Conservation (phyloP, 2,329 filamentous ascomycete species). For the Davidsoniella eucalypti region DNA sequence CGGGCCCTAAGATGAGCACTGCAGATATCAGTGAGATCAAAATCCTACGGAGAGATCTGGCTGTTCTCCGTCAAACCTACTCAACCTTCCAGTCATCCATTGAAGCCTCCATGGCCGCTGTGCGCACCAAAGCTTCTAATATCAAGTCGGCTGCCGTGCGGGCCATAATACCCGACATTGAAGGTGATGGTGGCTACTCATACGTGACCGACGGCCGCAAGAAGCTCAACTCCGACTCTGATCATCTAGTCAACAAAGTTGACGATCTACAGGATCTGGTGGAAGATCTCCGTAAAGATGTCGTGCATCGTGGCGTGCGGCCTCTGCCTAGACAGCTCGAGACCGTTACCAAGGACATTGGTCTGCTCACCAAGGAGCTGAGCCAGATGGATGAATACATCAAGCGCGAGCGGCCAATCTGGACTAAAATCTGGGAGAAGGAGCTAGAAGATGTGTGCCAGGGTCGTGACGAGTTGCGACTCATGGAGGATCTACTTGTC, state of each 20-base stretch:
- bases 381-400: conserved; percentile 91
- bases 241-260: conserved; percentile 77
- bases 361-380: conserved; percentile 63
- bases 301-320: conserved; percentile 80
- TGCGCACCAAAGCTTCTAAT: conserved; percentile 64
- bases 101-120: conserved; percentile 66
- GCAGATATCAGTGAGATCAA: conserved; percentile 64
- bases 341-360: conserved; percentile 74
- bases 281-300: conserved; percentile 93
- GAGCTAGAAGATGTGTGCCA: conserved; percentile 92
- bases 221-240: conserved; percentile 69
- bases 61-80: conserved; percentile 83
- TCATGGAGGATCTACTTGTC: conserved; percentile 88
- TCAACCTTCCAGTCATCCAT: conserved; percentile 81
- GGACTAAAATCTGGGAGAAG: conserved; percentile 99
- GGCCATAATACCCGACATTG: conserved; percentile 51
- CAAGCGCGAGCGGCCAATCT: conserved; percentile 80
- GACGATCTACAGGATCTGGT: conserved; percentile 96
- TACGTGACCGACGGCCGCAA: conserved; percentile 83
- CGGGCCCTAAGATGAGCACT: conserved; percentile 31
- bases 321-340: conserved; percentile 84
- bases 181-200: conserved; percentile 63
- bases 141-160: conserved; percentile 64
- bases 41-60: conserved; percentile 69
- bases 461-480: conserved; percentile 81